These are phyloP conservation scores for Panicum virgatum DNA, from an alignment of 202 grass and related monocot species.

Conservation along the genomic window DNA sequence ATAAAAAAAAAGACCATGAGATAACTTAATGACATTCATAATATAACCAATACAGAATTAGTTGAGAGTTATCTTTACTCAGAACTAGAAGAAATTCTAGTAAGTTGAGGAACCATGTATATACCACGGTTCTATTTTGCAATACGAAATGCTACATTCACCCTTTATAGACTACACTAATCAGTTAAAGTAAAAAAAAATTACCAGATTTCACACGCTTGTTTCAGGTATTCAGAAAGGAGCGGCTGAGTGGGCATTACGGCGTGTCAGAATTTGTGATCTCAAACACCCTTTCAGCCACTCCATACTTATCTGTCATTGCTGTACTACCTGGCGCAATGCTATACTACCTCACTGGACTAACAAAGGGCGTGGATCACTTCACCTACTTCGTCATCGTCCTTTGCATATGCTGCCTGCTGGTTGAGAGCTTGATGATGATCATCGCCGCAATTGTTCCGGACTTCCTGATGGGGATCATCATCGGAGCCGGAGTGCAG, in stretches of 20 bases:
- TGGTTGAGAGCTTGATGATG: slow-evolving; percentile 72
- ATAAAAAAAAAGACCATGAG: background rate
- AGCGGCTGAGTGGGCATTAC: slow-evolving; percentile 54
- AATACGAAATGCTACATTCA: background rate
- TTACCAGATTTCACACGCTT: background rate
- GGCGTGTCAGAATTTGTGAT: slow-evolving; percentile 51
- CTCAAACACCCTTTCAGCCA: slow-evolving; percentile 47
- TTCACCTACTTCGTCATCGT: slow-evolving; percentile 49
- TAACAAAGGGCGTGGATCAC: slow-evolving; percentile 32
- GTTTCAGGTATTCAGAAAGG: slow-evolving; percentile 52
- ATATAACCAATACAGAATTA: background rate
- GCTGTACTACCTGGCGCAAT: slow-evolving; percentile 41
- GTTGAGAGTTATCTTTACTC: background rate
- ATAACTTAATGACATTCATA: background rate
- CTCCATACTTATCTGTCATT: slow-evolving; percentile 38
- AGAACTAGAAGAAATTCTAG: background rate
- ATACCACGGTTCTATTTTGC: background rate
- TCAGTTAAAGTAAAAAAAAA: background rate
- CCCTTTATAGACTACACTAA: background rate
- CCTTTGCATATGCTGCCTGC: slow-evolving; percentile 39
- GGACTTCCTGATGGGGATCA: slow-evolving; percentile 71
- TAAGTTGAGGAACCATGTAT: background rate
- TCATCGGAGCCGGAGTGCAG: slow-evolving; percentile 53
- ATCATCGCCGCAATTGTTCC: slow-evolving; percentile 46
- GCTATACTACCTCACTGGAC: slow-evolving; percentile 48